Base-by-base conservation (phyloP, 2,329 filamentous ascomycete genomes). In the Amphichorda felina region DNA sequence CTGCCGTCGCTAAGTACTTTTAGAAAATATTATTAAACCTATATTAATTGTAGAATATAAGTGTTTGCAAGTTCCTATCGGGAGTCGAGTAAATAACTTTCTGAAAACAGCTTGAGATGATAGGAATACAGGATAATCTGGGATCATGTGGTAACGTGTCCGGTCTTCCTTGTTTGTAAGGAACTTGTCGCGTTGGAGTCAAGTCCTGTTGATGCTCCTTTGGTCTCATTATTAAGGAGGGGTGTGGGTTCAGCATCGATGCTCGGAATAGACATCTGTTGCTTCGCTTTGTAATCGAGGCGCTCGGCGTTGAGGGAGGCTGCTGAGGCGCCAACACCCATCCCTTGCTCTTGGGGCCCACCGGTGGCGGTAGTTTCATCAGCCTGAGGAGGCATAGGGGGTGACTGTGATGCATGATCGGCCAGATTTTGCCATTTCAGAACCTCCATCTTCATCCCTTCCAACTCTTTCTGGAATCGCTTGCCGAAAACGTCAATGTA, bases 401-500 rank as follows among this genome's bases (percentile, higher is more conserved):
- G 57, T 2, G 57, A 60, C 15, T 54, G 56, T 3, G 55, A 47
- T 17, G 13, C 11, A 13, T 14, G 17, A 13, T 75, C 71, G 2
- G 73, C 68, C 22, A 61, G 70, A 41, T 64, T 68, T 56, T 94
- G 87, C 85, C 86, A 93, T 54, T 86, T 89, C 31, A 79, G 73
- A 8, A 98, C 87, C 51, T 98, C 91, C 37, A 75, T 75, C 59
- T 82, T 88, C 61, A 98, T 72, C 35, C 80, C 72, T 54, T 98
- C 88, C 10, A 98, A 68, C 57, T 98, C 91, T 53, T 89, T 94
- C 64, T 98, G 86, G 67, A 98, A 96, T 3, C 88, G 77, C 49
- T 84, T 94, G 36, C 93, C 91, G 54, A 96, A 98, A 2, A 96
- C 85, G 49, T 98, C 91, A 50, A 98, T 96, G 59, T 98, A 98